Percentiles rank a stretch among this genome's conserved stretches.
phyloP scores from a whole-genome alignment of 2,329 filamentous ascomycete genomes.

The Ascochyta viciae-villosae region DNA sequence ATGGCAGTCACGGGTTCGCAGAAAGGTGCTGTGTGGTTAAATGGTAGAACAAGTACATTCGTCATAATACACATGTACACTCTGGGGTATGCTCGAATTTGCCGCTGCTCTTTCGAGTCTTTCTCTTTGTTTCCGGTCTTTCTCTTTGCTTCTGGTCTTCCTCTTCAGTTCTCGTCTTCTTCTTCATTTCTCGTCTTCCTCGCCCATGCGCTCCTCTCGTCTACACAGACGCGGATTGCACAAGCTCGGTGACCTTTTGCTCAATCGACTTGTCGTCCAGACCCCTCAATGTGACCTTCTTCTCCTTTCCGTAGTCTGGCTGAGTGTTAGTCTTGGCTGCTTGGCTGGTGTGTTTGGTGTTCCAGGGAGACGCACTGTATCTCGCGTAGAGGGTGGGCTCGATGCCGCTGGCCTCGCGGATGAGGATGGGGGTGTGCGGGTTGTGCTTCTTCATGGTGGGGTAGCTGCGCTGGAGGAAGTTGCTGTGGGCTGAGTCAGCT shows the following conservation, averaged over 20 bases:
- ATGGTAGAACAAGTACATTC: conserved; percentile 22
- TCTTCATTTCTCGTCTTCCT: not conserved
- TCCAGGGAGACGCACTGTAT: conserved; percentile 71
- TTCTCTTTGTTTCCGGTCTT: not conserved
- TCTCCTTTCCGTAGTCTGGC: conserved; percentile 72
- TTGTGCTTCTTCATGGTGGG: conserved; percentile 99
- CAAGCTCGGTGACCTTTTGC: conserved; percentile 68
- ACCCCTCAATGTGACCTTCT: conserved; percentile 68
- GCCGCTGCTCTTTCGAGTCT: conserved; percentile 12
- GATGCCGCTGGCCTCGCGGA: conserved; percentile 88
- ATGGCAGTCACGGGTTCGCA: too few relatives aligned
- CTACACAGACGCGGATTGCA: conserved; percentile 54
- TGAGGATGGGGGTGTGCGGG: conserved; percentile 89
- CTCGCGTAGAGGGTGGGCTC: conserved; percentile 87
- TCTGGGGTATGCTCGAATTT: conserved; percentile 8
- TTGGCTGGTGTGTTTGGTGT: not conserved
- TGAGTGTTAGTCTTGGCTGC: conserved; percentile 9
- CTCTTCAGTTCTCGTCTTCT: not conserved
- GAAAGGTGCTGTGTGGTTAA: too few relatives aligned
- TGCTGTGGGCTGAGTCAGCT: conserved; percentile 59
- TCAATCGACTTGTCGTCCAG: conserved; percentile 75
- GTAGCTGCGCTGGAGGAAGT: conserved; percentile 89
- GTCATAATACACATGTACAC: conserved; percentile 34
- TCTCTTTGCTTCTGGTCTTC: not conserved
- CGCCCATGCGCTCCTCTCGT: not conserved